Evolutionary conservation across 352 stramenopile species (phyloP), one percentile per base, ranked within the genome.

Genomic region (Saprolegnia diclina): DNA sequence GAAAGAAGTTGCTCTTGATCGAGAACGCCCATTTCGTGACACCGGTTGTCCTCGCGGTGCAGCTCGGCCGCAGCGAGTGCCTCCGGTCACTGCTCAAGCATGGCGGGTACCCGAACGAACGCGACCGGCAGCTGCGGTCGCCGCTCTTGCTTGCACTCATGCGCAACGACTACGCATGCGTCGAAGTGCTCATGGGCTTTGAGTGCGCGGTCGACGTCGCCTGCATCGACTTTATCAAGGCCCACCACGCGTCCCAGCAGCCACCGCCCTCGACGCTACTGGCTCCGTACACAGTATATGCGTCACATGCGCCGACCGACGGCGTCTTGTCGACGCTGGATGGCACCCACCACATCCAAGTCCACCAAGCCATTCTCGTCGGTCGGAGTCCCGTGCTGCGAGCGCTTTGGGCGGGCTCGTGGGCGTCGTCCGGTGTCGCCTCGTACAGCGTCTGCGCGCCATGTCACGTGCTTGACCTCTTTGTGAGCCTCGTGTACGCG

Each of bases 11-110:
- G n/a, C 38, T 61, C 32, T 29, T 45, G 16, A 21, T 56, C 11
- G 63, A 69, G 48, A 69, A 69, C 26, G 44, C 16, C 0, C n/a
- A n/a, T 10, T 42, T 63, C 46, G 16, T 40, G n/a, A 69, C 63
- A 16, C 63, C 63, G 10, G n/a, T 69, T n/a, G 62, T 69, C 53
- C 26, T 69, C n/a, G 63, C 63, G 29, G 61, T 69, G n/a, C 44
- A 63, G 44, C 46, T 69, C 22, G 45, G 37, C 18, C 18, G 50
- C 35, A 32, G 14, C 22, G 63, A 21, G 9, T 52, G 42, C 26
- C 18, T 69, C 21, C n/a, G 11, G 2, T 7, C 19, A 16, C 53
- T 69, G 2, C 46, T 69, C n/a, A 11, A 18, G 9, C 32, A 61
- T 21, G 63, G 63, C 0, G 63, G 63, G 16, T 59, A 62, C 50